Conservation (phyloP, 2,329 filamentous ascomycete species). For the Claviceps arundinis region DNA sequence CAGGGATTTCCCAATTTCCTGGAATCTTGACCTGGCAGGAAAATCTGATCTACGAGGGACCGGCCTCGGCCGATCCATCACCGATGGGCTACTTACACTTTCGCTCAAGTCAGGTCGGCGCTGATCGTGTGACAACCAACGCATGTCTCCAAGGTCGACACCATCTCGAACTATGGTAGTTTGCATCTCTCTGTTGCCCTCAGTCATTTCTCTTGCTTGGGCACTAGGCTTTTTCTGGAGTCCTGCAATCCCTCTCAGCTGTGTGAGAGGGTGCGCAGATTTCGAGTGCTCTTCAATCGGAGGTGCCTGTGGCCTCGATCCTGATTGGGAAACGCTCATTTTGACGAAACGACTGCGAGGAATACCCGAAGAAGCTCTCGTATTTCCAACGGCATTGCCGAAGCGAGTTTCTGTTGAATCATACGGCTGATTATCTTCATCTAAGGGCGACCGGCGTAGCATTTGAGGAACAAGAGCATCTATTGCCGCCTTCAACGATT, state of each 20-base stretch:
- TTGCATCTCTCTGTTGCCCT: constrained; percentile 18
- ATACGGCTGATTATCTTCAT: background rate
- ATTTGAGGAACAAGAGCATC: constrained; percentile 8
- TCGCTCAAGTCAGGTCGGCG: constrained; percentile 6
- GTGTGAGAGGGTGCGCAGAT: constrained; percentile 23
- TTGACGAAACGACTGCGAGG: constrained; percentile 20
- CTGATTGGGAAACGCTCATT: constrained; percentile 19
- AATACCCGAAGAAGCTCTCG: constrained; percentile 10
- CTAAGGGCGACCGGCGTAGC: constrained; percentile 2
- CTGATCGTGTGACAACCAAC: background rate
- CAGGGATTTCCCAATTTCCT: background rate
- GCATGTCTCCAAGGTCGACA: constrained; percentile 41
- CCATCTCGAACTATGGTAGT: constrained; percentile 44
- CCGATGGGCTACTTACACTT: constrained; percentile 17
- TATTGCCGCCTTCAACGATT: background rate
- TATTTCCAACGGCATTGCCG: background rate
- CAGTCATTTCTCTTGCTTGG: constrained; percentile 17
- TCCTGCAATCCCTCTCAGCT: constrained; percentile 31
- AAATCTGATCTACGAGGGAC: constrained; percentile 32
- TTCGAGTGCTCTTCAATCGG: constrained; percentile 10
- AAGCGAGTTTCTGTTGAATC: background rate
- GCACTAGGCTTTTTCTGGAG: constrained; percentile 35
- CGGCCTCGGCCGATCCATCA: constrained; percentile 42
- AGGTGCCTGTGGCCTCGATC: constrained; percentile 12
- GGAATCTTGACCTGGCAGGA: background rate